Base-by-base conservation (phyloP, 345 rosid species). In the Lepidium sativum region DNA sequence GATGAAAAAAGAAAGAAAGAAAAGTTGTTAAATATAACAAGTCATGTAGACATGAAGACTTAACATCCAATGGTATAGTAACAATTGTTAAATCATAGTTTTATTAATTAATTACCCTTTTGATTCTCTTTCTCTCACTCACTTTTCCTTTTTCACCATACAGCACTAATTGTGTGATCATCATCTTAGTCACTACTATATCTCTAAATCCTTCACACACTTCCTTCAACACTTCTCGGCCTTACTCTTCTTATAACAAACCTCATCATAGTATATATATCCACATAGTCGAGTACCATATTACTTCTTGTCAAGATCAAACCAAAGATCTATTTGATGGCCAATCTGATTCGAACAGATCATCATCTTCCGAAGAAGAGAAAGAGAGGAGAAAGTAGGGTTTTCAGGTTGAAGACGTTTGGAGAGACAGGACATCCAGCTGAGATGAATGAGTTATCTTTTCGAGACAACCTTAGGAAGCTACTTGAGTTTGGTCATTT, bases 401-500 rank as follows among this genome's bases (percentile, higher is more conserved):
- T 74, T 43, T 92, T 87, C 17, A 80, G 84, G 77, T 82, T 92
- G 73, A 87, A 82, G 79, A 80, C 62, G 4, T 92, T 92, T 43
- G 91, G 94, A 18, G 89, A 82, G 40, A 32, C 80, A 20, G 96
- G 98, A 3, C 79, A 80, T 65, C 98, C 95, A 6, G 71, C 78
- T 25, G 86, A 84, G 80, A 80, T 86, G 47, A 73, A 73, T 17
- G 79, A 81, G 20, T 80, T 82, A 23, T 77, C 85, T 14, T 89
- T 92, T 43, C 63, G 81, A 47, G 75, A 86, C 12, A 92, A 92
- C 52, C 79, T 92, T 4, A 60, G 76, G 40, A 74, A 77, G 10
- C 82, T 92, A 49, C 77, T 89, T 31, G 88, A 87, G 58, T 82
- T 80, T 48, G 98, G 89, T 51, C 79, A 83, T 60, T 48, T 59